Percentiles rank a stretch among this genome's conserved stretches.
Conservation (phyloP, 1,284 basidiomycete genomes). For the Boletellus sp. region DNA sequence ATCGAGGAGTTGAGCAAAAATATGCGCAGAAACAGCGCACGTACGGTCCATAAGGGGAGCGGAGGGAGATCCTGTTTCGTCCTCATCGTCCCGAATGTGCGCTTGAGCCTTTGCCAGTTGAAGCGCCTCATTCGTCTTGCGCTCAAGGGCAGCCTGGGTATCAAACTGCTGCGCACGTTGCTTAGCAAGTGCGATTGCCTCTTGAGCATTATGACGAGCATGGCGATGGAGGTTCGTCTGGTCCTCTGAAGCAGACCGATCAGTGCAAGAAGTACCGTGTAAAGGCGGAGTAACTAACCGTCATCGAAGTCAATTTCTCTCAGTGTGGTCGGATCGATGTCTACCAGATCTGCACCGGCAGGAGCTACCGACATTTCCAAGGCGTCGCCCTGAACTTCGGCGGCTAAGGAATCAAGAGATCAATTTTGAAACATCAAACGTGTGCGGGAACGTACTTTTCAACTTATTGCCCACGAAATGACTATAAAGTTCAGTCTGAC, state of each 20-base stretch:
- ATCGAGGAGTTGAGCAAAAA: constrained; percentile 6
- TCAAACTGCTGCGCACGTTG: constrained; percentile 87
- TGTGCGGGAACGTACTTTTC: constrained; percentile 66
- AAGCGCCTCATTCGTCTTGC: constrained; percentile 75
- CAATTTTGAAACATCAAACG: constrained; percentile 14
- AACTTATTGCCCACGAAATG: constrained; percentile 99
- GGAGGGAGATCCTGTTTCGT: constrained; percentile 29
- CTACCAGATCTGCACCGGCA: constrained; percentile 57
- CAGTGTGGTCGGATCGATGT: constrained; percentile 51
- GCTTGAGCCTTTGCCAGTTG: constrained; percentile 65
- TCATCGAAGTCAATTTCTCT: constrained; percentile 93
- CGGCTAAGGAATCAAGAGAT: constrained; percentile 48
- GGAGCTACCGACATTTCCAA: constrained; percentile 42
- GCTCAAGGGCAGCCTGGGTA: constrained; percentile 72
- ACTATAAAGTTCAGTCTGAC: constrained; percentile 97
- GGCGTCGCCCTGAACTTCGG: constrained; percentile 82
- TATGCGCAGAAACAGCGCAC: constrained; percentile 26
- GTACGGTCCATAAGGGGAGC: constrained; percentile 64
- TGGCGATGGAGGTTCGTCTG: constrained; percentile 87
- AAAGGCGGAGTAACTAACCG: constrained; percentile 46
- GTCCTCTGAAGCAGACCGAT: constrained; percentile 53
- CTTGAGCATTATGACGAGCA: constrained; percentile 87
- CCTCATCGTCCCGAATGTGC: constrained; percentile 49
- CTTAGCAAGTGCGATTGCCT: constrained; percentile 80
- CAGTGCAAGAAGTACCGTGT: background rate